These are phyloP conservation scores for Pycnococcus provasolii DNA, from an alignment of 139 green algal genomes.

Conservation along the genomic window DNA sequence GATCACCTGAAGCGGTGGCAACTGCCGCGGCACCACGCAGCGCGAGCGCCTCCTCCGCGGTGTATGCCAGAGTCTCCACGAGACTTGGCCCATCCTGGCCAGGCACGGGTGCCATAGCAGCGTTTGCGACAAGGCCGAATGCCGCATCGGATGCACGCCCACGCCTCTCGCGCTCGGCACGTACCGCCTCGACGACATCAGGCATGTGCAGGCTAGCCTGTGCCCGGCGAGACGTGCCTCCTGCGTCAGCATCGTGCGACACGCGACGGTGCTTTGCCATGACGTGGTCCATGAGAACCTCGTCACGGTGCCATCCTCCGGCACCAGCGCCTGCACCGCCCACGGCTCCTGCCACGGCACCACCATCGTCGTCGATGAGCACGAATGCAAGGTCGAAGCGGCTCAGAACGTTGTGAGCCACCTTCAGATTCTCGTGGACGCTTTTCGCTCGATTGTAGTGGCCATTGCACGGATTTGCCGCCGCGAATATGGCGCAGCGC, in stretches of 20 bases:
- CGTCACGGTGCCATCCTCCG: background rate
- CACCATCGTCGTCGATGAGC: conserved; percentile 38
- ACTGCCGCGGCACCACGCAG: too few relatives aligned
- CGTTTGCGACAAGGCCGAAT: background rate
- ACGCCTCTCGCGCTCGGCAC: background rate
- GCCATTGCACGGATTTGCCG: conserved; percentile 73
- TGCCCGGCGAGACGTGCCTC: background rate
- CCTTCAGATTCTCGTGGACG: conserved; percentile 71
- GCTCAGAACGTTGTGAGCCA: conserved; percentile 57
- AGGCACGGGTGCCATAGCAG: too few relatives aligned
- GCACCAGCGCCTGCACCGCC: background rate
- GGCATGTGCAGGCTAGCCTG: background rate
- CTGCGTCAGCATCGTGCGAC: too few relatives aligned
- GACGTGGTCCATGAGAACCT: conserved; percentile 70
- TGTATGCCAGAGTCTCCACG: too few relatives aligned
- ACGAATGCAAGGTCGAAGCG: conserved; percentile 94
- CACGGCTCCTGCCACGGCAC: background rate
- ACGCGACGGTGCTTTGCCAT: conserved; percentile 57
- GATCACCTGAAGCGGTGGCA: too few relatives aligned
- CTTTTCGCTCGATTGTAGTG: conserved; percentile 67
- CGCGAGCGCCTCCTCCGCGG: too few relatives aligned
- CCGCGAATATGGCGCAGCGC: conserved; percentile 77
- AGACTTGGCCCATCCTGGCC: too few relatives aligned
- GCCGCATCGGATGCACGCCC: background rate
- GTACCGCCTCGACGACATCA: background rate